Percentiles rank a stretch among this genome's conserved stretches.
These are phyloP conservation scores for Camelina hispida DNA, from an alignment of 345 rosid species.

Conservation along the genomic window DNA sequence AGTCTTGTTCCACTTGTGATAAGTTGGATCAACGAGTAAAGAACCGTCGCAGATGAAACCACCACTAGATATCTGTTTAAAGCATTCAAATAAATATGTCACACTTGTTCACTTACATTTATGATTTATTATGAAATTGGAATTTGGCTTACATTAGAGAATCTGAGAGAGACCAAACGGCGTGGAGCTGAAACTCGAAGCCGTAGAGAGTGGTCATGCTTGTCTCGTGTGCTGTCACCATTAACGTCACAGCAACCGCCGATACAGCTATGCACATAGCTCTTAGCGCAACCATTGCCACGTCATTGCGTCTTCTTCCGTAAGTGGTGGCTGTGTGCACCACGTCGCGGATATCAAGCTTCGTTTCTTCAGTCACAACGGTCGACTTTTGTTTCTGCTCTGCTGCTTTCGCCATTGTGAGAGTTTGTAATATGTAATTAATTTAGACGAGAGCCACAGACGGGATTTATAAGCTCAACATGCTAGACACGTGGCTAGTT, in stretches of 20 bases:
- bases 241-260: conserved; percentile 56
- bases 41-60: conserved; percentile 61
- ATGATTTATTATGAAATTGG: neutral
- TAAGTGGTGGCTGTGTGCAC: conserved; percentile 9
- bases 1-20: conserved; percentile 55
- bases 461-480: conserved; percentile 7
- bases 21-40: conserved; percentile 65
- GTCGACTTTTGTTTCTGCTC: conserved; percentile 30
- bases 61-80: conserved; percentile 67
- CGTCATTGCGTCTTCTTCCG: conserved; percentile 42
- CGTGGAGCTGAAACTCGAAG: conserved; percentile 60
- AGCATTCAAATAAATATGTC: neutral
- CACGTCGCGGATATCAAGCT: conserved; percentile 34
- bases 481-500: conserved; percentile 22
- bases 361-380: conserved; percentile 25
- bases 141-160: conserved; percentile 66
- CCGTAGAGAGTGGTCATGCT: conserved; percentile 66
- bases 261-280: conserved; percentile 57
- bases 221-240: conserved; percentile 74
- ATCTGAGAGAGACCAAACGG: conserved; percentile 81
- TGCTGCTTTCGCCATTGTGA: conserved; percentile 37
- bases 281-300: conserved; percentile 54
- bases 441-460: neutral
- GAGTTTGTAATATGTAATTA: neutral
- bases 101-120: too few relatives aligned